Percentiles rank a stretch among this genome's conserved stretches.
Evolutionary conservation across 352 stramenopile genomes (phyloP).

Genomic region (Globisporangium acanthophoron): DNA sequence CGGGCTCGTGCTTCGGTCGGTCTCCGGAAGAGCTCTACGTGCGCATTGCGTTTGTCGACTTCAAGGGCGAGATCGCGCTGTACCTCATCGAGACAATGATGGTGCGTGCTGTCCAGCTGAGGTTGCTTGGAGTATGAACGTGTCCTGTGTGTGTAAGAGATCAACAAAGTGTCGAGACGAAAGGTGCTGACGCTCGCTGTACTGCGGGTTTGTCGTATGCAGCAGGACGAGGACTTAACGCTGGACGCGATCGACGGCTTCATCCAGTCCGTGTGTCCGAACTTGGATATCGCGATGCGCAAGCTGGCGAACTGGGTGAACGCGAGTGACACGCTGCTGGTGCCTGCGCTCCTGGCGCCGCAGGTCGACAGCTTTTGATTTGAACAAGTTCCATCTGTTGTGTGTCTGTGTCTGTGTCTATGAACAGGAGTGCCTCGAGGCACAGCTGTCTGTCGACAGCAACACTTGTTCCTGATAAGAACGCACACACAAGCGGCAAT

Average conservation of each 20-base stretch:
- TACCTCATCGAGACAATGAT: conserved; percentile 88
- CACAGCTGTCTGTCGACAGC: no score
- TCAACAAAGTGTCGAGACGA: neutral
- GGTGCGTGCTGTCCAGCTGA: conserved; percentile 8
- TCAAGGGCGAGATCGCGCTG: conserved; percentile 83
- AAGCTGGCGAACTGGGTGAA: conserved; percentile 70
- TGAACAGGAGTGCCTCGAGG: no score
- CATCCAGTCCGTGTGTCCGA: conserved; percentile 85
- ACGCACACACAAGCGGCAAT: no score
- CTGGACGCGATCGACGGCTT: conserved; percentile 77
- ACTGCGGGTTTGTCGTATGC: neutral
- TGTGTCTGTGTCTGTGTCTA: no score
- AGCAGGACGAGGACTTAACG: conserved; percentile 49
- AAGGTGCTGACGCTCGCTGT: neutral
- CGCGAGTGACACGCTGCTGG: conserved; percentile 10
- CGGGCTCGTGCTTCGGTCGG: conserved; percentile 80
- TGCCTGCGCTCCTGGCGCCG: conserved; percentile 12
- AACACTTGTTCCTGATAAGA: no score
- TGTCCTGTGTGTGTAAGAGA: neutral
- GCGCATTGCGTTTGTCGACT: conserved; percentile 83
- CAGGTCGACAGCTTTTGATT: conserved; percentile 7
- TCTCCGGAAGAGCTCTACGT: conserved; percentile 69
- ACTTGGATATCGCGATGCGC: conserved; percentile 80
- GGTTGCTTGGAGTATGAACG: neutral
- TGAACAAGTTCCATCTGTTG: neutral